These are phyloP conservation scores for Ophiocordyceps camponoti-floridani DNA, from an alignment of 2,329 filamentous ascomycete species.

Conservation along the genomic window DNA sequence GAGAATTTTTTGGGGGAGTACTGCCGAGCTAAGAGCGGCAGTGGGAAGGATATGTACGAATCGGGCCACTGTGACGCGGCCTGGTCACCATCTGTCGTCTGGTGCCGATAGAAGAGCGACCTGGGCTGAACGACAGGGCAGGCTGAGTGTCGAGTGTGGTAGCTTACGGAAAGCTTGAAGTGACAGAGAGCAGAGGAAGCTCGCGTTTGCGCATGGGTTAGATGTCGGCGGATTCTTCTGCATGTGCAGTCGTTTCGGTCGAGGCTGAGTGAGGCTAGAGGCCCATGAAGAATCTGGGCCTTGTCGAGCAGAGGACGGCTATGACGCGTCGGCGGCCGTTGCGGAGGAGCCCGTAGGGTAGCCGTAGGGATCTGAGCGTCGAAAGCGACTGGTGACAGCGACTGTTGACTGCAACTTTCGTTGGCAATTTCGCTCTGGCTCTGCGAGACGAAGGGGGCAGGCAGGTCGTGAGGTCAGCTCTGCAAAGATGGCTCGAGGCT, in stretches of 20 bases:
- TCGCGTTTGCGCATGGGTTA: slow-evolving; percentile 22
- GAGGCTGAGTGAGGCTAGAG: neutral
- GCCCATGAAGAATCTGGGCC: slow-evolving; percentile 1
- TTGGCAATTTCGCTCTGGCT: slow-evolving; percentile 2
- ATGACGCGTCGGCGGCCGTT: neutral
- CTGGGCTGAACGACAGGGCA: slow-evolving; percentile 1
- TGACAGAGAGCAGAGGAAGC: slow-evolving; percentile 13
- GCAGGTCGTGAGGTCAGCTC: slow-evolving; percentile 1
- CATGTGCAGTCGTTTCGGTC: slow-evolving; percentile 5
- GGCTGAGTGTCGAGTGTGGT: slow-evolving; percentile 3
- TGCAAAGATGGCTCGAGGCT: neutral
- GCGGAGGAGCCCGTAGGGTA: neutral
- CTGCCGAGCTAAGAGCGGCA: slow-evolving; percentile 2
- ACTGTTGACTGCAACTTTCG: neutral
- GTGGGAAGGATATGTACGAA: slow-evolving; percentile 1
- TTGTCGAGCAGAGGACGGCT: neutral
- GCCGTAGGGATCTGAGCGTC: neutral
- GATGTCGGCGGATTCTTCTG: slow-evolving; percentile 6
- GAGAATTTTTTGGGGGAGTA: neutral
- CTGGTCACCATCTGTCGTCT: slow-evolving; percentile 9
- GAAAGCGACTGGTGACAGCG: neutral
- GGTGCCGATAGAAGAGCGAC: slow-evolving; percentile 4
- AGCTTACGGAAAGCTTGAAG: slow-evolving; percentile 15
- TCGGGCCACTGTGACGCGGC: slow-evolving; percentile 4
- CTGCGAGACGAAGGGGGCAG: slow-evolving; percentile 5